Evolutionary conservation across 345 rosid species (phyloP), one percentile per base, ranked within the genome.

Genomic region (Raphanus sativus): DNA sequence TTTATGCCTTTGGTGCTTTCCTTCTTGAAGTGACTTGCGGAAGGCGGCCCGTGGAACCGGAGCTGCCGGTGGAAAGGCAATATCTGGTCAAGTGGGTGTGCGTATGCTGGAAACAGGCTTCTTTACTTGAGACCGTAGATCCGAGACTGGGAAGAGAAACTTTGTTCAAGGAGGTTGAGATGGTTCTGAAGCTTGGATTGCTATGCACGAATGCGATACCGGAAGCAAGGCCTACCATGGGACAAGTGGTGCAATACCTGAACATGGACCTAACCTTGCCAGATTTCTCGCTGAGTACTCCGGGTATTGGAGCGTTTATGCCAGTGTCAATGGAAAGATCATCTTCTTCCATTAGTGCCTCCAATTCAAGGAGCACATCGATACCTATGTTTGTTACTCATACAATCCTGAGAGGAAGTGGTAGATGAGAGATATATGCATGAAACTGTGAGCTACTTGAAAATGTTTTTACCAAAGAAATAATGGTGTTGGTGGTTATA

Each of bases 1-100:
- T 84, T 15, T 86, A 64, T 67, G 84, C 69, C 6, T 76, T 76
- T 76, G 79, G 79, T 61, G 74, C n/a, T 24, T 76, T 76, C 55
- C 9, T 68, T 68, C 79, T 76, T 24, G 74, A 76, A 76, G 79
- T 76, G 10, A 33, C 11, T 45, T 76, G 79, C 33, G 79, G 79
- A 15, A 60, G 79, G 2, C 38, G 79, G 11, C 86, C 24, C 71
- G 65, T 34, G 78, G 87, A 34, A 60, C 79, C 12, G 34, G 64
- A 62, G 56, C 9, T 68, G 0, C 74, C 62, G 0, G 12, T 6
- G 0, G 69, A 0, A 25, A 68, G 48, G 2, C 17, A 24, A 2
- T 10, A 24, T 71, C 4, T 86, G 67, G 71, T 83, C 55, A 84
- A 69, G 0, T 71, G 84, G 82, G 84, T 81, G 0, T 50, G 0